These are phyloP conservation scores for Leccinum truebloodii DNA, from an alignment of 768 basidiomycete species.

Conservation along the genomic window DNA sequence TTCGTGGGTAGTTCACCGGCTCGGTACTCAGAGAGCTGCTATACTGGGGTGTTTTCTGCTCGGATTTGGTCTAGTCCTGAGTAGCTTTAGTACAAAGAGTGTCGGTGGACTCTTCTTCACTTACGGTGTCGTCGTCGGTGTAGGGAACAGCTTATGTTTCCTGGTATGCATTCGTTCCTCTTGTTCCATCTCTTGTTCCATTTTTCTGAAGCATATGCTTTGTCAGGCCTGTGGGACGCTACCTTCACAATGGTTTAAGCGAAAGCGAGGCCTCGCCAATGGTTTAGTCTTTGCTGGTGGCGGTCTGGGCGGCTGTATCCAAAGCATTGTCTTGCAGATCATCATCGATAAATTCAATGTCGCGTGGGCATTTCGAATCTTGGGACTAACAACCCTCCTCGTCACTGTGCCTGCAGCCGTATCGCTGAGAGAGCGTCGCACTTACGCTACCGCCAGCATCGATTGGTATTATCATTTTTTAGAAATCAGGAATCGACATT, in stretches of 20 bases:
- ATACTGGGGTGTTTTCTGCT: constrained; percentile 31
- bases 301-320: constrained; percentile 35
- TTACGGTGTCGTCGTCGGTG: constrained; percentile 30
- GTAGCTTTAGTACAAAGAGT: constrained; percentile 13
- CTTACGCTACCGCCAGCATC: constrained; percentile 17
- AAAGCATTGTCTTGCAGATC: constrained; percentile 29
- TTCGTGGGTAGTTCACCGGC: constrained; percentile 29
- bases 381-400: constrained; percentile 29
- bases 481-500: not conserved
- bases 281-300: constrained; percentile 36
- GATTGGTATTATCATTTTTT: constrained; percentile 22
- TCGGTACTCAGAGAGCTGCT: constrained; percentile 32
- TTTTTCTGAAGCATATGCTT: not conserved
- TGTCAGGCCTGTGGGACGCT: constrained; percentile 30
- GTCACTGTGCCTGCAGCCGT: constrained; percentile 30
- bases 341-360: constrained; percentile 31
- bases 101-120: constrained; percentile 26
- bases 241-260: constrained; percentile 37
- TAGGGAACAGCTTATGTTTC: constrained; percentile 30
- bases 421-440: constrained; percentile 27
- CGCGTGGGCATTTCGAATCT: constrained; percentile 35
- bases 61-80: constrained; percentile 26
- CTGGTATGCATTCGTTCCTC: constrained; percentile 17
- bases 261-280: constrained; percentile 35
- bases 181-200: not conserved